Conservation (phyloP, 345 rosid species). For the Sonneratia caseolaris region DNA sequence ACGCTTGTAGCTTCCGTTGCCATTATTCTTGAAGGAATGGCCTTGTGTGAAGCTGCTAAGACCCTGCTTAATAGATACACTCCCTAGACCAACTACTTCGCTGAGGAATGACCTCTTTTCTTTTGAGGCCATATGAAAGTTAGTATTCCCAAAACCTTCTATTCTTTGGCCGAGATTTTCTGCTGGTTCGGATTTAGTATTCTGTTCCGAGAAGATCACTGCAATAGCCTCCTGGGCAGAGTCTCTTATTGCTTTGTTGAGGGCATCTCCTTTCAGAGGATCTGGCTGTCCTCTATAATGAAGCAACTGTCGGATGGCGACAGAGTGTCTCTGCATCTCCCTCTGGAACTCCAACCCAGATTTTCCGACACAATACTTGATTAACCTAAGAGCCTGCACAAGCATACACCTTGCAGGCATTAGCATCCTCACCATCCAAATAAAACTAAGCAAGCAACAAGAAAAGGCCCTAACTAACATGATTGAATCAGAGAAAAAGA, state of each 20-base stretch:
- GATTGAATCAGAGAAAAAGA: neutral
- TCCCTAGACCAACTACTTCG: constrained; percentile 92
- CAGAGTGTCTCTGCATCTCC: constrained; percentile 91
- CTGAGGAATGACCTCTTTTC: constrained; percentile 90
- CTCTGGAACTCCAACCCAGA: constrained; percentile 86
- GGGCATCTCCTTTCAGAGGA: constrained; percentile 89
- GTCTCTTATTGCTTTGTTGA: constrained; percentile 86
- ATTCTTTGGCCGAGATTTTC: constrained; percentile 60
- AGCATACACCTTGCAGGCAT: neutral
- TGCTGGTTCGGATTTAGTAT: constrained; percentile 49
- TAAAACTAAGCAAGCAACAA: neutral
- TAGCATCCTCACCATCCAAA: constrained; percentile 1
- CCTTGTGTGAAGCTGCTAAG: constrained; percentile 71
- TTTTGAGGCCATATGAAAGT: constrained; percentile 57
- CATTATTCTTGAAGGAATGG: constrained; percentile 49
- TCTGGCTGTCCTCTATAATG: constrained; percentile 84
- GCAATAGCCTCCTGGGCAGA: constrained; percentile 77
- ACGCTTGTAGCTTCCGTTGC: constrained; percentile 68
- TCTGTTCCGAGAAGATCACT: constrained; percentile 76
- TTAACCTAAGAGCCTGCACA: constrained; percentile 72
- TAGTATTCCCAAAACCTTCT: constrained; percentile 91
- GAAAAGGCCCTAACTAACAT: neutral
- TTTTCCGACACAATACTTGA: constrained; percentile 78
- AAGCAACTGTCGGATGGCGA: constrained; percentile 69
- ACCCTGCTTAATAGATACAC: constrained; percentile 90